Base-by-base conservation (phyloP, 2,329 filamentous ascomycete species). In the Ophiostoma sp. region DNA sequence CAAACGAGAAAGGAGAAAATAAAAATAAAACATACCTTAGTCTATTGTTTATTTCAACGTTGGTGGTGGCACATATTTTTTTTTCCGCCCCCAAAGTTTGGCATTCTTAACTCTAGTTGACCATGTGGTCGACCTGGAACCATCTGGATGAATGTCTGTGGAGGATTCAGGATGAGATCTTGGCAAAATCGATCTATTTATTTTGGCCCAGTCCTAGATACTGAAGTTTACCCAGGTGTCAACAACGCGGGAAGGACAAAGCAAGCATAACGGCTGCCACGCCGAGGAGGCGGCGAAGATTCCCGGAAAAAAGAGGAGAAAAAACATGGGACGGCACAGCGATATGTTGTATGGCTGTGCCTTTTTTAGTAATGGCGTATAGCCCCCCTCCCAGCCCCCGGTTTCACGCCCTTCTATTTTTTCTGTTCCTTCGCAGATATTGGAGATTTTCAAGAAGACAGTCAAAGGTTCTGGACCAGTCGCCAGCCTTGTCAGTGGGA, bases 91-190 rank as follows among this genome's bases (percentile, higher is more conserved):
- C 31, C 31, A 63, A 57, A 22, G 17, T 63, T 31, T n/a, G 33
- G 4, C 17, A 19, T 39, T 39, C 31, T 22, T 22, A 63, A 31
- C 19, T 22, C 33, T 3, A 42, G 33, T 15, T 64, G 59, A 12
- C 59, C 33, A 63, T 33, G 33, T 42, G 4, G 59, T 42, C 19
- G 33, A 28, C 36, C 33, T 15, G 59, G 59, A 12, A 12, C 63
- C 63, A 69, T 69, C 42, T 52, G 66, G 66, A 52, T 50, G 66
- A 52, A 69, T 69, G 45, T 28, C 66, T 33, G 28, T 11, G 28
- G 36, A 69, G 66, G 66, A 69, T 69, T 69, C 45, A 69, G 66
- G 66, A 50, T 69, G 25, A 25, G 45, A 52, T 52, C 66, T 69
- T 52, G 66, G 66, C 45, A 33, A 42, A 42, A 4, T 8, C n/a